Percentiles rank a stretch among this genome's conserved stretches.
phyloP scores from a whole-genome alignment of 805 yeast species.

The Hanseniaspora lachancei region DNA sequence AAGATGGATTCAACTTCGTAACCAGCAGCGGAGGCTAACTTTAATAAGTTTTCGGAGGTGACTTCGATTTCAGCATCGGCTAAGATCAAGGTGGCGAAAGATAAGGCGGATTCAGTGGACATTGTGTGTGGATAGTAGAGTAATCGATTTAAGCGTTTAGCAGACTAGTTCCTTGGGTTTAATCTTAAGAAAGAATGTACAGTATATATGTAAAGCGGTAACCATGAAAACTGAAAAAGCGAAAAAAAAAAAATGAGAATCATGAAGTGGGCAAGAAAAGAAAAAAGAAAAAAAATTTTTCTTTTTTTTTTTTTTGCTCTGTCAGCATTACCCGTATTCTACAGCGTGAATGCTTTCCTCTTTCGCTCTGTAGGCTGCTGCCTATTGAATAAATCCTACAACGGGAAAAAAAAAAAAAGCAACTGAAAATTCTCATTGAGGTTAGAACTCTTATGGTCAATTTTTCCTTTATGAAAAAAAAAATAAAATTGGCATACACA shows the following conservation, averaged over 20 bases:
- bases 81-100: slow-evolving; percentile 96
- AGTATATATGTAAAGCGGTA: too few relatives aligned
- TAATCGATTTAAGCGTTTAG: slow-evolving; percentile 28
- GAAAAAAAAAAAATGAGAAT: not conserved
- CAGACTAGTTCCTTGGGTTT: slow-evolving; percentile 27
- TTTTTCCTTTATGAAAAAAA: not conserved
- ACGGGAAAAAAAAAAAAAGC: too few relatives aligned
- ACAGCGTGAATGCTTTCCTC: too few relatives aligned
- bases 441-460: too few relatives aligned
- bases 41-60: slow-evolving; percentile 65
- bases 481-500: too few relatives aligned
- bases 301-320: too few relatives aligned
- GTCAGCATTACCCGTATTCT: too few relatives aligned
- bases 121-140: slow-evolving; percentile 30
- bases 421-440: too few relatives aligned
- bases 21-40: slow-evolving; percentile 65
- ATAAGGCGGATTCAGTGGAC: slow-evolving; percentile 82
- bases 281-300: too few relatives aligned
- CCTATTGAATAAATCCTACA: too few relatives aligned
- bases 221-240: not conserved
- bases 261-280: not conserved
- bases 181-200: too few relatives aligned
- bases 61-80: slow-evolving; percentile 95
- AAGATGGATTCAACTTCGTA: slow-evolving; percentile 63
- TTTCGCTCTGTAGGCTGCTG: too few relatives aligned